phyloP scores from a whole-genome alignment of 2,329 filamentous ascomycete species.

The Pestalotiopsis sp. region DNA sequence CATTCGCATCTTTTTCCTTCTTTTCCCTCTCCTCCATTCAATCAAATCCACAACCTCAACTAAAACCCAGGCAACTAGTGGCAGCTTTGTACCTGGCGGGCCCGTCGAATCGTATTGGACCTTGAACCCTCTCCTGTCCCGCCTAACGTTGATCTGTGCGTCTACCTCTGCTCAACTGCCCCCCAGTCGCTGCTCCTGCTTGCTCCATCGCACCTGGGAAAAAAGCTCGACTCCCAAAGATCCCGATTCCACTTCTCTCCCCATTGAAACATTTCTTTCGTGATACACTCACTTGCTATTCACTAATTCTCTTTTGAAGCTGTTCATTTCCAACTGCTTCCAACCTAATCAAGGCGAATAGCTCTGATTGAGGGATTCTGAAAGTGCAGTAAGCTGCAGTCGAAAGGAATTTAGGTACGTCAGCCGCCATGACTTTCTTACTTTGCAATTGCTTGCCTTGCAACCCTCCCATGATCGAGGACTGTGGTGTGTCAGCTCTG shows the following conservation, averaged over 20 bases:
- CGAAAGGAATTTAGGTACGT: not conserved
- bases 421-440: not conserved
- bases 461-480: not conserved
- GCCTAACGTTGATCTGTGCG: constrained; percentile 8
- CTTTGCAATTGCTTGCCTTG: not conserved
- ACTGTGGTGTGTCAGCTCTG: not conserved
- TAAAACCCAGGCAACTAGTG: not conserved
- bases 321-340: not conserved
- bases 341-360: not conserved
- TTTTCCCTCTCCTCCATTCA: not conserved
- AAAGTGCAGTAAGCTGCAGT: constrained; percentile 5
- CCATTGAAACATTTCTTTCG: constrained; percentile 9
- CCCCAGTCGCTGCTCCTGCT: constrained; percentile 10
- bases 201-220: not conserved
- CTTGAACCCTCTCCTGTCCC: not conserved
- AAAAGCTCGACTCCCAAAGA: constrained; percentile 12
- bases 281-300: constrained; percentile 7
- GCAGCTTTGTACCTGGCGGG: constrained; percentile 9
- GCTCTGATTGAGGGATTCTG: not conserved
- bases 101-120: not conserved
- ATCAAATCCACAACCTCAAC: not conserved
- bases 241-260: not conserved
- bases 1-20: not conserved
- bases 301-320: constrained; percentile 1
- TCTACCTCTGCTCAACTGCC: not conserved